Evolutionary conservation across 768 basidiomycete species (phyloP).

Genomic region (Termitomyces sp.): DNA sequence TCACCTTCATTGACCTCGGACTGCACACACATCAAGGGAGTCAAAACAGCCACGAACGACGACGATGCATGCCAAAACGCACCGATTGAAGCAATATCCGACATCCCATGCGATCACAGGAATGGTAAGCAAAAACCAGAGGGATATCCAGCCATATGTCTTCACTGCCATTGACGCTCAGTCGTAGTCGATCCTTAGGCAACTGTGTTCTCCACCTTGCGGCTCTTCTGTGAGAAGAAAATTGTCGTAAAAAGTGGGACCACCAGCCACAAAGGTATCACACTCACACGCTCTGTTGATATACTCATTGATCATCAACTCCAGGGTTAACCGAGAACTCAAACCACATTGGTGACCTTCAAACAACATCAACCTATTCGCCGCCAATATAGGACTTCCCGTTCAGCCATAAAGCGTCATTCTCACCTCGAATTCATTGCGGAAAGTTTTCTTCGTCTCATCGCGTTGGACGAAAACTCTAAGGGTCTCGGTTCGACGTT

Average conservation of each 20-base stretch:
- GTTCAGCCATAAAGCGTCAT: not conserved
- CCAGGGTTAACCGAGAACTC: not conserved
- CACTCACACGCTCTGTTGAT: not conserved
- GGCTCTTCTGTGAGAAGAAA: no score
- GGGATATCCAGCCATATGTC: conserved; percentile 50
- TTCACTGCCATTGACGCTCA: conserved; percentile 38
- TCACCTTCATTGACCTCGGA: conserved; percentile 72
- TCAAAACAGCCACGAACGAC: not conserved
- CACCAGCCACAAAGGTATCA: not conserved
- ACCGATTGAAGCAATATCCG: conserved; percentile 80
- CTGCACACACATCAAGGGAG: conserved; percentile 28
- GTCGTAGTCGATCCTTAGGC: not conserved
- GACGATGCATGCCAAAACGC: conserved; percentile 14
- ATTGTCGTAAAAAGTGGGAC: no score
- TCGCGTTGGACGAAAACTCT: not conserved
- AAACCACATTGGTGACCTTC: not conserved
- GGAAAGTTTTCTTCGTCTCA: not conserved
- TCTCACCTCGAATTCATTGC: not conserved
- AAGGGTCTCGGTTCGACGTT: not conserved
- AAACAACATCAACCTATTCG: not conserved
- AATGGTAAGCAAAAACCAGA: conserved; percentile 64
- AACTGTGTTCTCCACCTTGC: not conserved
- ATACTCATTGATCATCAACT: not conserved
- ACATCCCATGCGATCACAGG: conserved; percentile 77
- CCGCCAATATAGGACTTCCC: not conserved